phyloP scores from a whole-genome alignment of 139 green algal genomes.

The Cymbomonas tetramitiformis region DNA sequence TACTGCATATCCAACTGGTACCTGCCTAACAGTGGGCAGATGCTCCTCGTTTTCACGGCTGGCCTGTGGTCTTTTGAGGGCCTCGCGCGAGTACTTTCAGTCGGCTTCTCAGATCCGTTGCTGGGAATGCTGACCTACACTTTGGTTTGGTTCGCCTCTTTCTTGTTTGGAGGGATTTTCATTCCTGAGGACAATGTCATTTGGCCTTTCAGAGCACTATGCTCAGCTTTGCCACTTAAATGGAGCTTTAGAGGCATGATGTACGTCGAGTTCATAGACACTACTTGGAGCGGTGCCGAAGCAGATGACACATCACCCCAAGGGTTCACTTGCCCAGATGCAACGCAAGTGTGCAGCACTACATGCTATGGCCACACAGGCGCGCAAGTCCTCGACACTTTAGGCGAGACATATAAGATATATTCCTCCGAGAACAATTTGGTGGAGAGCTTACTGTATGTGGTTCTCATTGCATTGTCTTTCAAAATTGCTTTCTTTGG shows the following conservation, averaged over 20 bases:
- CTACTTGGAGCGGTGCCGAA: conserved; percentile 6
- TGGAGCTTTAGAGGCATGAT: conserved; percentile 4
- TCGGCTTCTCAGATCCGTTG: conserved; percentile 16
- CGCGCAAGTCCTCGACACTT: conserved; percentile 5
- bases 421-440: conserved; percentile 1
- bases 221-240: conserved; percentile 11
- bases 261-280: conserved; percentile 11
- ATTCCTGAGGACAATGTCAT: conserved; percentile 16
- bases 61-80: conserved; percentile 21
- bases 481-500: no score
- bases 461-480: no score
- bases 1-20: no score
- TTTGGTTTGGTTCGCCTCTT: conserved; percentile 17
- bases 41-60: no score
- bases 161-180: conserved; percentile 23
- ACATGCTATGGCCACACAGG: conserved; percentile 1
- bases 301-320: background rate
- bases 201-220: conserved; percentile 18
- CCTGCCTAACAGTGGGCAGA: no score
- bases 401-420: conserved; percentile 9
- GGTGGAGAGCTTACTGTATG: no score
- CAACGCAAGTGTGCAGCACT: no score
- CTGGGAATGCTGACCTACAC: conserved; percentile 20
- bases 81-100: conserved; percentile 14
- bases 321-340: background rate